Evolutionary conservation across 192 early-diverging fungal genomes (phyloP).

Genomic region (Mortierella alpina): DNA sequence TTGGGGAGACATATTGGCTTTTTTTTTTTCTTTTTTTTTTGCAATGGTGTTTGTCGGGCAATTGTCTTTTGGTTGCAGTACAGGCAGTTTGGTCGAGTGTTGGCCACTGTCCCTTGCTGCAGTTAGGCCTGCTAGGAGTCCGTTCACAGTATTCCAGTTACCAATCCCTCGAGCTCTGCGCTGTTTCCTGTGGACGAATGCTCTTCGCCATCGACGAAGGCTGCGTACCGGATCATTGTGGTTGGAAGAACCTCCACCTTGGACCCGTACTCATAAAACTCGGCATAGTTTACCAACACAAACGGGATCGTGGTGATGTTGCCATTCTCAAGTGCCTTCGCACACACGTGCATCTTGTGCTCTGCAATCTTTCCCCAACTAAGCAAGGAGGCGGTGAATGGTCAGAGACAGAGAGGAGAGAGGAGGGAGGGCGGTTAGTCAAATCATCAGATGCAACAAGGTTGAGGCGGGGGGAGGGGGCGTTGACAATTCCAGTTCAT

Average conservation of each 20-base stretch:
- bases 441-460: too few relatives aligned
- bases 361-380: slow-evolving; percentile 55
- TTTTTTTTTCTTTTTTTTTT: too few relatives aligned
- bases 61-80: too few relatives aligned
- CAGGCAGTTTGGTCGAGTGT: too few relatives aligned
- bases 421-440: neutral
- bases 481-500: too few relatives aligned
- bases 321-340: slow-evolving; percentile 42
- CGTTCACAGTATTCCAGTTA: slow-evolving; percentile 32
- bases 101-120: too few relatives aligned
- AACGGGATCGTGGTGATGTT: slow-evolving; percentile 44
- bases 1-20: too few relatives aligned
- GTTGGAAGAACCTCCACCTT: slow-evolving; percentile 50
- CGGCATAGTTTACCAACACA: slow-evolving; percentile 51
- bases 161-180: slow-evolving; percentile 45
- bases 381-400: neutral
- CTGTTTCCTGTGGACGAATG: slow-evolving; percentile 29
- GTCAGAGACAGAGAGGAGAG: neutral
- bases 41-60: too few relatives aligned
- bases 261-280: slow-evolving; percentile 36
- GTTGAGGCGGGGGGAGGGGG: too few relatives aligned
- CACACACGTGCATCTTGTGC: slow-evolving; percentile 54
- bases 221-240: slow-evolving; percentile 36
- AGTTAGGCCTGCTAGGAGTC: too few relatives aligned
- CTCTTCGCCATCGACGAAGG: slow-evolving; percentile 28